Evolutionary conservation across 2,329 filamentous ascomycete species (phyloP).

Genomic region (Falciphora oryzae): DNA sequence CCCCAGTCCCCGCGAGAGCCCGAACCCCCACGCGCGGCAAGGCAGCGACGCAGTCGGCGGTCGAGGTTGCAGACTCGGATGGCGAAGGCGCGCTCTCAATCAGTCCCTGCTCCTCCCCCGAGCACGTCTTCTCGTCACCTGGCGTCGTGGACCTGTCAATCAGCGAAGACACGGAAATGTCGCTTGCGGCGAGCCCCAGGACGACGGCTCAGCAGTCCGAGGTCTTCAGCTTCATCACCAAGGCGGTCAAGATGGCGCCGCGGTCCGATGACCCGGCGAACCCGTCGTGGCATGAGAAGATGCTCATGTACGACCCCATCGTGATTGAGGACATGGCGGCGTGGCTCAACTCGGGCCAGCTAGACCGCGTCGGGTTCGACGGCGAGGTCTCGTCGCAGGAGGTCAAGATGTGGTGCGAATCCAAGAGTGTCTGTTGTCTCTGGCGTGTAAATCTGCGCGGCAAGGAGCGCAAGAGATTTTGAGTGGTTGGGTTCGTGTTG

Average conservation of each 20-base stretch:
- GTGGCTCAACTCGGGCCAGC: constrained; percentile 73
- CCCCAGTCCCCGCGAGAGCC: constrained; percentile 17
- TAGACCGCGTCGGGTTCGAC: constrained; percentile 59
- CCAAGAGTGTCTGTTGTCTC: constrained; percentile 77
- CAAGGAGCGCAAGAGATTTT: constrained; percentile 47
- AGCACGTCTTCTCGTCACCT: constrained; percentile 39
- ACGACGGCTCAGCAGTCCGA: constrained; percentile 34
- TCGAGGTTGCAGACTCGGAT: constrained; percentile 50
- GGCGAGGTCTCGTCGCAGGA: constrained; percentile 56
- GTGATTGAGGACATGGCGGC: constrained; percentile 76
- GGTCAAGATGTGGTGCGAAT: constrained; percentile 87
- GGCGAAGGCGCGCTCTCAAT: constrained; percentile 18
- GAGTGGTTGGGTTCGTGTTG: constrained; percentile 4
- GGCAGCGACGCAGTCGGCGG: constrained; percentile 16
- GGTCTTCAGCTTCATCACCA: constrained; percentile 48
- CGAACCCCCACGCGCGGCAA: constrained; percentile 24
- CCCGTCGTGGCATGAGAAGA: constrained; percentile 84
- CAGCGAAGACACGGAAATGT: constrained; percentile 40
- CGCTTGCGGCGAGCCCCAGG: constrained; percentile 26
- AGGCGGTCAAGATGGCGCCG: constrained; percentile 46
- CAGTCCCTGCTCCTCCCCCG: constrained; percentile 28
- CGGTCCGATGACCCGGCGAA: constrained; percentile 41
- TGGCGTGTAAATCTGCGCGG: constrained; percentile 55
- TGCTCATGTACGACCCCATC: constrained; percentile 88
- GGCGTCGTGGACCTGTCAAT: constrained; percentile 35